Percentiles rank a stretch among this genome's conserved stretches.
Evolutionary conservation across 2,329 filamentous ascomycete species (phyloP).

Genomic region (Fusarium devonianum): DNA sequence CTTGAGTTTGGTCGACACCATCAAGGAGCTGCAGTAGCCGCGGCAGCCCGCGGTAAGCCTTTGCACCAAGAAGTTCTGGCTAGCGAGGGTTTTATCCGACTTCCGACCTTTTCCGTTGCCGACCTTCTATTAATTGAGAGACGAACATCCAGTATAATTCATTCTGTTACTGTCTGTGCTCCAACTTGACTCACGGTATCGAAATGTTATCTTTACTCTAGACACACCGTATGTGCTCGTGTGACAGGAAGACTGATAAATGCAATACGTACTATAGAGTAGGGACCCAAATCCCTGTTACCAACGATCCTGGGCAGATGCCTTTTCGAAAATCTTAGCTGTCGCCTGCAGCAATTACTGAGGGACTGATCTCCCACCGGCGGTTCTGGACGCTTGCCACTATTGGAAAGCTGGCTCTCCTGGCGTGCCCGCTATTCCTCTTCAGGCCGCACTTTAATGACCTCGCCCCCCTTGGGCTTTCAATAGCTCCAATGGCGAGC

Average conservation of each 20-base stretch:
- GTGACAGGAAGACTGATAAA: not conserved
- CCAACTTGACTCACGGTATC: not conserved
- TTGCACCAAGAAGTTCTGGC: slow-evolving; percentile 17
- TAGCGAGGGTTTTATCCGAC: slow-evolving; percentile 18
- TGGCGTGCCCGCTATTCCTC: slow-evolving; percentile 16
- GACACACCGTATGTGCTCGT: slow-evolving; percentile 1
- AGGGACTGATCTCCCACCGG: slow-evolving; percentile 10
- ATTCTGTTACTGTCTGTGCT: not conserved
- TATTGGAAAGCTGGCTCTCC: slow-evolving; percentile 26
- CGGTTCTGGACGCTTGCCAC: slow-evolving; percentile 32
- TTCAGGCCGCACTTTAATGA: slow-evolving; percentile 31
- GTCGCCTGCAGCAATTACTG: slow-evolving; percentile 22
- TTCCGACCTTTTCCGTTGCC: slow-evolving; percentile 5
- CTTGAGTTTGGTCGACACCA: slow-evolving; percentile 15
- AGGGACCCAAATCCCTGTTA: slow-evolving; percentile 13
- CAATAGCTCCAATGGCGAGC: slow-evolving; percentile 31
- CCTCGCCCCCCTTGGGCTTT: slow-evolving; percentile 20
- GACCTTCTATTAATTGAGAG: not conserved
- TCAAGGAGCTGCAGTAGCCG: slow-evolving; percentile 17
- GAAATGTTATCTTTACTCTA: not conserved
- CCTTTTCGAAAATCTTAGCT: slow-evolving; percentile 22
- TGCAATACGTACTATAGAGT: too few species aligned
- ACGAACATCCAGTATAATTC: slow-evolving; percentile 11
- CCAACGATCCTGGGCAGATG: slow-evolving; percentile 13
- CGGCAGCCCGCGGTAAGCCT: slow-evolving; percentile 22